Conservation (phyloP, 306 rosid species). For the Dryas octopetala region DNA sequence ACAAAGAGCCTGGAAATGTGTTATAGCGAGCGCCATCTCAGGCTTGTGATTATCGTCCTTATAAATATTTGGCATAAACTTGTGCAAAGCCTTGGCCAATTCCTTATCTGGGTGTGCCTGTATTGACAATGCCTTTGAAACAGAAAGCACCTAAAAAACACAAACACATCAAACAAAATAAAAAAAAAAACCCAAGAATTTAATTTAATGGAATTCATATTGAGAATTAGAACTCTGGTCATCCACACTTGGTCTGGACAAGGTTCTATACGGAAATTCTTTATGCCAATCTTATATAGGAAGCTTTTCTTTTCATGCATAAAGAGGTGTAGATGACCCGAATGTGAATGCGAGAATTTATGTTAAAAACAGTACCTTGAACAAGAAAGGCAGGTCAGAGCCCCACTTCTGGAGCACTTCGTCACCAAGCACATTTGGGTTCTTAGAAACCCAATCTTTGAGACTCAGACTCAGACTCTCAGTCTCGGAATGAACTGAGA, state of each 20-base stretch:
- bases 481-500: constrained; percentile 12
- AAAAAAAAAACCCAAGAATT: not conserved
- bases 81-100: constrained; percentile 75
- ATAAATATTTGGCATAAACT: constrained; percentile 60
- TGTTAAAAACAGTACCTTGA: constrained; percentile 50
- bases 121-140: constrained; percentile 82
- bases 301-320: too few species aligned
- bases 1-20: constrained; percentile 84
- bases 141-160: constrained; percentile 69
- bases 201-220: too few species aligned
- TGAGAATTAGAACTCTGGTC: too few species aligned
- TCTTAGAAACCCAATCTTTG: constrained; percentile 67
- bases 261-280: too few species aligned
- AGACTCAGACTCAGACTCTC: constrained; percentile 43
- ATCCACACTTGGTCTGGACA: too few species aligned
- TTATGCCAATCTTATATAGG: too few species aligned
- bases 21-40: constrained; percentile 90
- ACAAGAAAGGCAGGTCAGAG: constrained; percentile 78
- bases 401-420: constrained; percentile 77
- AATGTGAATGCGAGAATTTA: too few species aligned
- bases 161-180: constrained; percentile 11
- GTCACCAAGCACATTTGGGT: constrained; percentile 70
- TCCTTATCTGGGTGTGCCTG: constrained; percentile 99
- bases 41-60: constrained; percentile 97
- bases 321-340: too few species aligned